Conservation (phyloP, 495 filamentous ascomycete genomes). For the Penicillium salamii region DNA sequence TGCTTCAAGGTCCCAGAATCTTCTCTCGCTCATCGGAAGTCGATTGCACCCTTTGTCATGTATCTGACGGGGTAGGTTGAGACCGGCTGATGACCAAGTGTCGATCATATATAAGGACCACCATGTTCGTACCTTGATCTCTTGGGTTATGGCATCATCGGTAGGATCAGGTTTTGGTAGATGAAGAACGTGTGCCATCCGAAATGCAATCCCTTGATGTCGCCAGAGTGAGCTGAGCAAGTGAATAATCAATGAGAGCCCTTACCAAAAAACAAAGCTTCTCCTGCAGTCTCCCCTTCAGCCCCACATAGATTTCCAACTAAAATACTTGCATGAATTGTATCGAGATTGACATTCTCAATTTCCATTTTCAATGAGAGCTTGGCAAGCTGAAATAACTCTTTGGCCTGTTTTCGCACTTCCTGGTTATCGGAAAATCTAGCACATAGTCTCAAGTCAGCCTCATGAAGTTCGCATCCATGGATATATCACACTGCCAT, state of each 20-base stretch:
- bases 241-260: not conserved
- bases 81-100: conserved; percentile 23
- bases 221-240: not conserved
- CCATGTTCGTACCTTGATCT: conserved; percentile 22
- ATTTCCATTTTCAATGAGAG: conserved; percentile 9
- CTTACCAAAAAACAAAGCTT: conserved; percentile 20
- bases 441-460: not conserved
- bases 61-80: conserved; percentile 16
- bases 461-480: no score
- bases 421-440: conserved; percentile 5
- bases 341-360: conserved; percentile 13
- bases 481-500: no score
- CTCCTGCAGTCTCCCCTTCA: conserved; percentile 12
- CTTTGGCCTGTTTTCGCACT: conserved; percentile 1
- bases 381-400: conserved; percentile 14
- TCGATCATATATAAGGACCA: conserved; percentile 28
- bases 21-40: conserved; percentile 8
- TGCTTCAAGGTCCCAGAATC: conserved; percentile 8
- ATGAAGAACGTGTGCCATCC: conserved; percentile 20
- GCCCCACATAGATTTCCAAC: conserved; percentile 19
- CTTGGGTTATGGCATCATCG: conserved; percentile 15
- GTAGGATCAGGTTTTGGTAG: conserved; percentile 5
- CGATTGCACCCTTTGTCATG: conserved; percentile 5
- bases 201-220: conserved; percentile 16
- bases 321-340: conserved; percentile 19